Base-by-base conservation (phyloP, 1,284 basidiomycete genomes). In the Phaffia rhodozyma region DNA sequence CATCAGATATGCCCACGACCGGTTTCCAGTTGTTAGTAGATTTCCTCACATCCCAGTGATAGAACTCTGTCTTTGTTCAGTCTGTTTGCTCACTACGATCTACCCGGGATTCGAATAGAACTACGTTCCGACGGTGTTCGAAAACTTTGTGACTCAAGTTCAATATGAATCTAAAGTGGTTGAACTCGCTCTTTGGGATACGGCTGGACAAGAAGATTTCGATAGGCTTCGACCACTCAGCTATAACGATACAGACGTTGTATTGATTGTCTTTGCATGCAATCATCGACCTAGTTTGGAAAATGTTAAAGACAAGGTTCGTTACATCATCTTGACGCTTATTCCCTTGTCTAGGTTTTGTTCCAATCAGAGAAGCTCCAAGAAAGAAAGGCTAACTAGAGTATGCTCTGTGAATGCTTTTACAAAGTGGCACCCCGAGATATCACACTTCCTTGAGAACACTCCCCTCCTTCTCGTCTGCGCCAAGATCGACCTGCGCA, bases 131-230 rank as follows among this genome's bases (percentile, higher is more conserved):
- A 98, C 93, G 25, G 93, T 98, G 9, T 98, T 98, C 74, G 94
- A 98, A 77, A 97, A 93, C 82, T 89, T 92, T 72, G 89, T 97
- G 64, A 94, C 93, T 13, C 84, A 88, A 70, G 86, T 96, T 59
- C 81, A 86, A 52, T 88, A 86, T 70, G 91, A 97, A 52, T 85
- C 87, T 63, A 96, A 94, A 77, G 80, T 85, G 55, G 85, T 97
- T 70, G 93, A 97, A 75, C 82, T 97, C 47, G 92, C 93, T 5
- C 80, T 98, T 43, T 98, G 93, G 93, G 93, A 97, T 77, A 97
- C 94, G 1, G 94, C 93, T 5, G 93, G 94, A 23, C 93, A 97
- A 76, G 93, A 97, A 78, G 93, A 97, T 78, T 97, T 97, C 76
- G 93, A 97, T 75, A 82, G 93, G 68, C 80, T 97, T 68, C 82